phyloP scores from a whole-genome alignment of 2,329 filamentous ascomycete genomes.

The Cordyceps fumosorosea region DNA sequence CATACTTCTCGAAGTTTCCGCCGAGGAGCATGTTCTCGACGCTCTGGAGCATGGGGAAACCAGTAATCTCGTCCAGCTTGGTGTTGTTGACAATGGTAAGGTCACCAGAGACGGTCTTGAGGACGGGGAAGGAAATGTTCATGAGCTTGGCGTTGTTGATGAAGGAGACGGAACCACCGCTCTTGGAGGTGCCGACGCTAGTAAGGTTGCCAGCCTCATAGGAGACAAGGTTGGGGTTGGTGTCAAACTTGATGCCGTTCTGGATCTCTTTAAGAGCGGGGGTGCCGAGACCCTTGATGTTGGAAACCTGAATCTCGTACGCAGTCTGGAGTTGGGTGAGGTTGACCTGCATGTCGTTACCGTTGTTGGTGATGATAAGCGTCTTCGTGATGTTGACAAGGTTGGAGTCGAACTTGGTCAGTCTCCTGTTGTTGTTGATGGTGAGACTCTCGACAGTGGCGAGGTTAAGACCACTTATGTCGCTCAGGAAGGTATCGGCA shows the following conservation, averaged over 20 bases:
- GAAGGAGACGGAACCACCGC: conserved; percentile 42
- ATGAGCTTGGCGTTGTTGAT: conserved; percentile 54
- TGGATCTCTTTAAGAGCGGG: conserved; percentile 68
- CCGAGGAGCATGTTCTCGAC: conserved; percentile 77
- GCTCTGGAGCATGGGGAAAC: conserved; percentile 60
- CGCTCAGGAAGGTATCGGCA: conserved; percentile 76
- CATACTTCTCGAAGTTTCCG: conserved; percentile 78
- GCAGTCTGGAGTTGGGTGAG: conserved; percentile 70
- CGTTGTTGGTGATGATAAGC: conserved; percentile 76
- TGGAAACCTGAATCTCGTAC: conserved; percentile 52
- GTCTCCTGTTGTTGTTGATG: conserved; percentile 84
- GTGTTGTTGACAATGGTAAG: conserved; percentile 91
- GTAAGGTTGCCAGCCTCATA: conserved; percentile 67
- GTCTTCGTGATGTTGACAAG: conserved; percentile 66
- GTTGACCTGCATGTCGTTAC: conserved; percentile 59
- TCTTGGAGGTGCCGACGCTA: conserved; percentile 41
- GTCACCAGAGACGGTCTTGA: conserved; percentile 68
- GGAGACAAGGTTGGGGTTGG: conserved; percentile 57
- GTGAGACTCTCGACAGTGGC: conserved; percentile 63
- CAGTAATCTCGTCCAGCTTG: conserved; percentile 54
- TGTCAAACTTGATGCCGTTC: conserved; percentile 77
- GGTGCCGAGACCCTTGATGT: conserved; percentile 66
- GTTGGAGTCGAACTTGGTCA: conserved; percentile 69
- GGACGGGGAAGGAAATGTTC: conserved; percentile 69
- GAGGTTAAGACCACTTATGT: conserved; percentile 75